These are phyloP conservation scores for Solanum habrochaites DNA, from an alignment of 257 asterid genomes.

Conservation along the genomic window DNA sequence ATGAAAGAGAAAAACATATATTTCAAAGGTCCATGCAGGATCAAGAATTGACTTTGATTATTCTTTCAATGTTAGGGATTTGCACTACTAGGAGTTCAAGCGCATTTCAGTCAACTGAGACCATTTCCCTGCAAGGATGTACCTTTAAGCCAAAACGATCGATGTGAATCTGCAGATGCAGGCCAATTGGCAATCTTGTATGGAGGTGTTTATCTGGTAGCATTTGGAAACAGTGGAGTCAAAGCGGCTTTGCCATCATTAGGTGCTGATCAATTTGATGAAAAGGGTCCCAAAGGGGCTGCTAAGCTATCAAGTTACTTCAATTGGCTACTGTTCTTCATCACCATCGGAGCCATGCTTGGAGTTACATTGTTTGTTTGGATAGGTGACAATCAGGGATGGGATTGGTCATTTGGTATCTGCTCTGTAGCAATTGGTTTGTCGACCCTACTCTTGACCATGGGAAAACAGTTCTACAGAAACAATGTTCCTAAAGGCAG, in stretches of 20 bases:
- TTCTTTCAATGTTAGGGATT: constrained; percentile 36
- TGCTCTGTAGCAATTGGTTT: constrained; percentile 29
- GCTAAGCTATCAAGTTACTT: constrained; percentile 57
- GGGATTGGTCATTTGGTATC: constrained; percentile 74
- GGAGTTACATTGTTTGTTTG: constrained; percentile 64
- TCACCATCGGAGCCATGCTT: constrained; percentile 40
- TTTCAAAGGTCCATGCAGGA: neutral
- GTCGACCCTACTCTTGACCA: constrained; percentile 26
- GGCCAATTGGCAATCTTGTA: constrained; percentile 41
- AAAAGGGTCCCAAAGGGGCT: constrained; percentile 38
- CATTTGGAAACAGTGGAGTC: constrained; percentile 48
- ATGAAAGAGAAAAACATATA: neutral
- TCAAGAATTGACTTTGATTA: neutral
- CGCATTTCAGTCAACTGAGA: constrained; percentile 43
- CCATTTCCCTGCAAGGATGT: constrained; percentile 59
- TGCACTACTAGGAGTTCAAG: constrained; percentile 55
- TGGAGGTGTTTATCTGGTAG: constrained; percentile 45
- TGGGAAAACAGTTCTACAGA: constrained; percentile 40
- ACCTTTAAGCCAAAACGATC: constrained; percentile 6
- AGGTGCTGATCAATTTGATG: constrained; percentile 76
- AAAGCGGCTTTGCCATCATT: constrained; percentile 63
- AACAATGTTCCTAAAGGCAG: constrained; percentile 46
- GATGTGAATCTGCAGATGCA: constrained; percentile 29
- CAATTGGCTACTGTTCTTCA: constrained; percentile 46
- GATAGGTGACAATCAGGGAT: constrained; percentile 52